Conservation (phyloP, 1,284 basidiomycete genomes). For the Kwoniella shivajii region DNA sequence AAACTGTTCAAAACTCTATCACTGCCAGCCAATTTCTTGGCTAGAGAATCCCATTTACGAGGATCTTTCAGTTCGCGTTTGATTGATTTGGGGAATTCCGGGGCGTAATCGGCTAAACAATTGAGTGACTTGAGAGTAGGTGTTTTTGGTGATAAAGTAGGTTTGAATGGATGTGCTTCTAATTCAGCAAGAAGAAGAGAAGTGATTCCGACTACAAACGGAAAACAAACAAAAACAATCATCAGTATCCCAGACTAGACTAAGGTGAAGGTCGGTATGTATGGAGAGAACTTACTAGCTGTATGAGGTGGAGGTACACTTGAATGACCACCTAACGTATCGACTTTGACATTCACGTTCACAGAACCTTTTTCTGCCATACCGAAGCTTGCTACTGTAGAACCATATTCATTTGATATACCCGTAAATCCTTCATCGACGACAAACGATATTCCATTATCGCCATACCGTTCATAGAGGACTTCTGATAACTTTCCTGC, state of each 20-base stretch:
- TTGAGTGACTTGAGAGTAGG: conserved; percentile 57
- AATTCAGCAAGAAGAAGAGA: conserved; percentile 47
- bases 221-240: no score
- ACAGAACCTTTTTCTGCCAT: conserved; percentile 58
- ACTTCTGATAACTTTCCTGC: conserved; percentile 44
- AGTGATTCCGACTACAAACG: conserved; percentile 53
- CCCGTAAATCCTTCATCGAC: conserved; percentile 58
- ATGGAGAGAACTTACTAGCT: conserved; percentile 51
- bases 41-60: conserved; percentile 53
- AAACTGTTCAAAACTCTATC: conserved; percentile 46
- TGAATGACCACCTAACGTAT: conserved; percentile 52
- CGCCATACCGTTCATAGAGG: conserved; percentile 52
- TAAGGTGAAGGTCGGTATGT: not conserved
- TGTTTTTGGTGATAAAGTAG: conserved; percentile 43
- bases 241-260: not conserved
- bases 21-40: conserved; percentile 43
- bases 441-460: conserved; percentile 53
- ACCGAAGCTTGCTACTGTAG: conserved; percentile 51
- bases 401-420: conserved; percentile 47
- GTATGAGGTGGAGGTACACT: conserved; percentile 53
- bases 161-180: conserved; percentile 50
- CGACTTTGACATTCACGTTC: conserved; percentile 48
- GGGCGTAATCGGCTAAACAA: conserved; percentile 57
- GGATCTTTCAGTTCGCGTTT: conserved; percentile 44
- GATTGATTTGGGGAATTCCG: conserved; percentile 48